Conservation (phyloP, 371 early-diverging fungal genomes). For the Mucor racemosus region DNA sequence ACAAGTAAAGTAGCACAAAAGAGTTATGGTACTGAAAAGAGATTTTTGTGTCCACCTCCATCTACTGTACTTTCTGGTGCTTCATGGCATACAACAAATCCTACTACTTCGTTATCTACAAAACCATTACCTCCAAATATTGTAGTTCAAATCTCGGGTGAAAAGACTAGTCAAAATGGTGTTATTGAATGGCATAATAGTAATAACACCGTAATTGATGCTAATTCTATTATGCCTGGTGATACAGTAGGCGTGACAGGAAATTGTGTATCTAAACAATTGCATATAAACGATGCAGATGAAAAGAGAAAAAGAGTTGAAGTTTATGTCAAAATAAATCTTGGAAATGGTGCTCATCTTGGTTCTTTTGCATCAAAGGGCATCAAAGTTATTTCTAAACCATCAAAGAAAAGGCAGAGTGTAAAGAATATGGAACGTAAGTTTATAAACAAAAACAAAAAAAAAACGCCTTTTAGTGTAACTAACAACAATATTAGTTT, state of each 20-base stretch:
- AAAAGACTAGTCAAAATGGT: conserved; percentile 47
- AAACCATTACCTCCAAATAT: conserved; percentile 37
- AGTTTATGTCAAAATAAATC: conserved; percentile 71
- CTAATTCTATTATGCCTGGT: conserved; percentile 37
- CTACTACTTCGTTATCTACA: neutral
- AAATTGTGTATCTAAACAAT: conserved; percentile 81
- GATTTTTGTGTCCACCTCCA: conserved; percentile 84
- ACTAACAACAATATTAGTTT: conserved; percentile 52
- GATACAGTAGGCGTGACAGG: conserved; percentile 45
- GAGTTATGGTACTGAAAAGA: conserved; percentile 85
- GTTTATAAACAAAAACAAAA: conserved; percentile 16
- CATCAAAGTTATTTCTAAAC: conserved; percentile 88
- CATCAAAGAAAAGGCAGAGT: conserved; percentile 85
- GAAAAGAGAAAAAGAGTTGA: conserved; percentile 81
- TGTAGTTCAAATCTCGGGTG: conserved; percentile 51
- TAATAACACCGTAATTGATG: conserved; percentile 18
- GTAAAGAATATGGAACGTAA: conserved; percentile 82
- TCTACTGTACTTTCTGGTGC: conserved; percentile 76
- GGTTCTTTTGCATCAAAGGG: conserved; percentile 76
- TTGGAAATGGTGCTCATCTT: conserved; percentile 63
- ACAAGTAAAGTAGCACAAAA: conserved; percentile 88
- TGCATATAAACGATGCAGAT: conserved; percentile 85
- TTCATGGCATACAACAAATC: conserved; percentile 41
- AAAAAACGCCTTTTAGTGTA: conserved; percentile 2
- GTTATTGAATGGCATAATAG: conserved; percentile 51